These are phyloP conservation scores for Chenopodium album DNA, from an alignment of 148 eudicot species.

Conservation along the genomic window DNA sequence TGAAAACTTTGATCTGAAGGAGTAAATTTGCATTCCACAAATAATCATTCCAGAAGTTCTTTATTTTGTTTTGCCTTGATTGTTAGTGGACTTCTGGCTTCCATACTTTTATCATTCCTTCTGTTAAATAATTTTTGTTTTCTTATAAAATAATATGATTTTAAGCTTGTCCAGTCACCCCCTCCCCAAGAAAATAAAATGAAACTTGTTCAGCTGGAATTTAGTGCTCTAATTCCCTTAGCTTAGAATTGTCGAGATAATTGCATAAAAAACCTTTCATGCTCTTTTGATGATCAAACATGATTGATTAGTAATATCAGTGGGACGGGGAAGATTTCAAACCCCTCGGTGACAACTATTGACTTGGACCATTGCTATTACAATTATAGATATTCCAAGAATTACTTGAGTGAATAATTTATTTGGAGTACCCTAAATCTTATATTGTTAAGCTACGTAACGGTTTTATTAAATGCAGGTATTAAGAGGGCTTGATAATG, in stretches of 20 bases:
- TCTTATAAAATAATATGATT: too few species aligned
- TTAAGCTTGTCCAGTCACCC: neutral
- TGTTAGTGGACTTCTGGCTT: neutral
- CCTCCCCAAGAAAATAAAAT: neutral
- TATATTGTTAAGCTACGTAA: constrained; percentile 4
- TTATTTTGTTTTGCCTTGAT: too few species aligned
- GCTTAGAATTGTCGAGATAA: neutral
- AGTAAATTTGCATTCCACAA: neutral
- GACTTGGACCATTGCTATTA: neutral
- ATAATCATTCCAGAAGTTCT: too few species aligned
- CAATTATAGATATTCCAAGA: neutral
- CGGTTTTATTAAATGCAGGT: constrained; percentile 51
- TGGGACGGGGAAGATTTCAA: neutral
- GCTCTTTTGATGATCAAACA: neutral
- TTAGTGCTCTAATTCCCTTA: neutral
- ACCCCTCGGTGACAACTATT: neutral
- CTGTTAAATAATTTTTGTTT: neutral
- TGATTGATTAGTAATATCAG: neutral
- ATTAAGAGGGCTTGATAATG: constrained; percentile 71
- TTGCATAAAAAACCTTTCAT: neutral
- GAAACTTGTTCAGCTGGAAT: neutral
- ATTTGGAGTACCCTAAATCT: constrained; percentile 5
- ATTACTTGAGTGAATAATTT: neutral
- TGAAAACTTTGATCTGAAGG: neutral
- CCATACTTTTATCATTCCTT: neutral